Base-by-base conservation (phyloP, 2,329 filamentous ascomycete genomes). In the Tolypocladium sp. region DNA sequence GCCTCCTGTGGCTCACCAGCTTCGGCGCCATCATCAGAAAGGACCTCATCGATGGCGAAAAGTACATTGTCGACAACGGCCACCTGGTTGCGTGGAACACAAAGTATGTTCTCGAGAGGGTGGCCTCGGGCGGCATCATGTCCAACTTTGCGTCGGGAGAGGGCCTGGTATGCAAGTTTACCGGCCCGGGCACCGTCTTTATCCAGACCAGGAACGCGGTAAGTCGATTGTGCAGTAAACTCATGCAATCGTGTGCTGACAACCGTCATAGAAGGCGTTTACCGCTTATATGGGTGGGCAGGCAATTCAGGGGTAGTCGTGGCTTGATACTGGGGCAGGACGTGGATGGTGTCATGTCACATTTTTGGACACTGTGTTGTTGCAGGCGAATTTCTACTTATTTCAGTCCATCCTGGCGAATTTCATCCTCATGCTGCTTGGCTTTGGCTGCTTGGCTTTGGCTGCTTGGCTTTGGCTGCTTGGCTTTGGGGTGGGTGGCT, bases 11-110 rank as follows among this genome's bases (percentile, higher is more conserved):
- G 91, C 81, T 97, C 54, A 90, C 91, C 10, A 96, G 91, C 68
- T 94, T 99, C 67, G 94, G 94, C 8, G 94, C 94, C 7, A 96
- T 99, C 62, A 91, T 97, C 62, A 83, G 89, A 68, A 97, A 97
- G 76, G 92, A 97, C 71, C 77, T 87, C 35, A 74, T 72, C 52
- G 82, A 86, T 15, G 88, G 88, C 12, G 93, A 97, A 71, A 89
- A 88, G 66, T 97, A 97, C 73, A 91, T 94, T 64, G 87, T 97
- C 59, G 91, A 96, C 68, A 96, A 96, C 67, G 91, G 91, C 3
- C 92, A 97, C 66, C 80, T 97, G 1, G 92, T 97, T 0, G 93
- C 94, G 0, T 99, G 94, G 94, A 97, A 97, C 71, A 92, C 90
- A 69, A 91, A 96, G 69, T 99, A 97, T 68, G 82, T 90, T 5